Base-by-base conservation (phyloP, 2,329 filamentous ascomycete species). In the Dothideomycetidae sp. region DNA sequence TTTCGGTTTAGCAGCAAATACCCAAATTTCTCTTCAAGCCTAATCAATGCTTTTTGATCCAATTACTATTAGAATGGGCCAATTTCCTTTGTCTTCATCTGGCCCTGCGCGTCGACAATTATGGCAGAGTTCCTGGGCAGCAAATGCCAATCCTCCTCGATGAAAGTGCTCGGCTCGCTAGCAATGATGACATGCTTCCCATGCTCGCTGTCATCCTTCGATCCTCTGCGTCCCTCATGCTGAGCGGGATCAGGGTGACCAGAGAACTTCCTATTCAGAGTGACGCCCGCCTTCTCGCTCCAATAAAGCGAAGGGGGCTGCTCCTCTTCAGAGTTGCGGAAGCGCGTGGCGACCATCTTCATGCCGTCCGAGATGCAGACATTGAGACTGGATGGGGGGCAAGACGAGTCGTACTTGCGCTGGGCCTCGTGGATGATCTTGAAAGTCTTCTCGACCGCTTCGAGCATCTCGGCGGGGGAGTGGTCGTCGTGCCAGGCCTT, bases 121-220 rank as follows among this genome's bases (percentile, higher is more conserved):
- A 70, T 44, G 21, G 54, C 57, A 44, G 58, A 55, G 45, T 71
- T 71, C 46, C 57, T 61, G 18, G 55, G 56, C 42, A 71, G 65
- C 41, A 71, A 45, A 40, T 61, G 52, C 68, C 68, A 71, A 36
- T 71, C 66, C 13, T 55, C 53, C 33, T 62, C 56, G 45, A 66
- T 62, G 44, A 66, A 71, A 5, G 68, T 71, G 16, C 61, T 67
- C 10, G 68, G 68, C 52, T 72, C 68, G 44, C 61, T 66, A 10
- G 67, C 65, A 23, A 71, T 56, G 44, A 70, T 70, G 23, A 68
- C 59, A 51, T 72, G 68, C 30, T 57, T 60, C 2, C 67, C 68
- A 48, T 62, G 58, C 36, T 59, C 55, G 3, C 53, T 53, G 12
- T 55, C 52, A 1, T 53, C 56, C 31, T 51, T 53, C 1, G 57